Base-by-base conservation (phyloP, 2,329 filamentous ascomycete species). In the Xylariaceae sp. region DNA sequence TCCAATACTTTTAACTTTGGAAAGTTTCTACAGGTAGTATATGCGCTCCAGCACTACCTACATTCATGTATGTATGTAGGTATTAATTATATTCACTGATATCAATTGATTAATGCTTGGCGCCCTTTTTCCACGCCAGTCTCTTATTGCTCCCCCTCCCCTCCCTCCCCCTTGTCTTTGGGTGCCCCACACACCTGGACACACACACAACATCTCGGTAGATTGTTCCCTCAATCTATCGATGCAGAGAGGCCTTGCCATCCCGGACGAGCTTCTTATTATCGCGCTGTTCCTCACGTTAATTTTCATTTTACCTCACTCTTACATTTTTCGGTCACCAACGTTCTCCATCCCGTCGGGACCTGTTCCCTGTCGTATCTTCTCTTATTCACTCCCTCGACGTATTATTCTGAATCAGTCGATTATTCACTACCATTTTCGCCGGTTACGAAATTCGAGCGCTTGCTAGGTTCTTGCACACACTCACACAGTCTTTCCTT, bases 371-470 rank as follows among this genome's bases (percentile, higher is more conserved):
- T 67, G 63, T 63, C 46, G 49, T 64, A 60, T 56, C 54, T 67
- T 59, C 63, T 65, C 58, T 65, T 59, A 55, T 67, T 66, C 65
- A 65, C 53, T 65, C 63, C 56, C 59, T 67, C 57, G 46, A 61
- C 51, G 53, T 56, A 37, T 47, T 54, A 53, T 51, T 58, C 55
- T 58, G 53, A 55, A 52, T 53, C 58, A 40, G 14, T 56, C n/a
- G 51, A 52, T 58, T 61, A 49, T 36, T 66, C 58, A 51, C 45
- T 51, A 9, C 23, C 12, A 36, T 39, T 48, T 53, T 24, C 67
- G 65, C 63, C 58, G 62, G 64, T 53, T 51, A 61, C 69, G 66
- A 67, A 64, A 59, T 66, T 61, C 62, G 54, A 63, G 55, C n/a
- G n/a, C 60, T 67, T 48, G 51, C 51, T 58, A 62, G 56, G 63